Conservation (phyloP, 2,329 filamentous ascomycete genomes). For the Phaeosphaeria sp. region DNA sequence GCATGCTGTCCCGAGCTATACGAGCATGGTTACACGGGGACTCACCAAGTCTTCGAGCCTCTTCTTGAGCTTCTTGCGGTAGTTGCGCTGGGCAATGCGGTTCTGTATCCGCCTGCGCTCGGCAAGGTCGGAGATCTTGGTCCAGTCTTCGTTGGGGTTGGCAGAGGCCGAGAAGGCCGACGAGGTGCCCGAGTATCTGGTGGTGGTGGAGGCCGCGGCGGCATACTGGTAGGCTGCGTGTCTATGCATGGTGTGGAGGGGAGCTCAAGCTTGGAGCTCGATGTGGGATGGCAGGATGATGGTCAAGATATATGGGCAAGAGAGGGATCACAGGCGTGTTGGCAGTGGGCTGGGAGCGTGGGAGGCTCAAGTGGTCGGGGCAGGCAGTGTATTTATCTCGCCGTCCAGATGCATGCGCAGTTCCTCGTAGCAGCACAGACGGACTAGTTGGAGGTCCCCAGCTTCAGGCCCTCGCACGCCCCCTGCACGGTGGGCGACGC, state of each 20-base stretch:
- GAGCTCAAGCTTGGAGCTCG: conserved; percentile 7
- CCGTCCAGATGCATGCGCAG: conserved; percentile 31
- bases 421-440: conserved; percentile 35
- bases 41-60: conserved; percentile 75
- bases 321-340: conserved; percentile 18
- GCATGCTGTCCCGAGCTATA: conserved; percentile 19
- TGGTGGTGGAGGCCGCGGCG: conserved; percentile 48
- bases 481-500: conserved; percentile 28
- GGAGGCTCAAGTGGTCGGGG: conserved; percentile 34
- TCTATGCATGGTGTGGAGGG: conserved; percentile 50
- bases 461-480: conserved; percentile 36
- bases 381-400: conserved; percentile 40
- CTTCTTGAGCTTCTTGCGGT: conserved; percentile 95
- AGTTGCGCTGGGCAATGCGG: conserved; percentile 96
- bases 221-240: conserved; percentile 54
- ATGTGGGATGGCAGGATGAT: conserved; percentile 1
- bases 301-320: conserved; percentile 19
- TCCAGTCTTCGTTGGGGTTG: conserved; percentile 98
- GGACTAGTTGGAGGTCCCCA: conserved; percentile 36
- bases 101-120: conserved; percentile 96
- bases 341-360: conserved; percentile 22
- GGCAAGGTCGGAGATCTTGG: conserved; percentile 96
- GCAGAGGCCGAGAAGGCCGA: conserved; percentile 94
- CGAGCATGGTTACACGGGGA: conserved; percentile 15
- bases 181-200: conserved; percentile 80